Percentiles rank a stretch among this genome's conserved stretches.
Evolutionary conservation across 371 early-diverging fungal genomes (phyloP).

Genomic region (Mucor irregularis): DNA sequence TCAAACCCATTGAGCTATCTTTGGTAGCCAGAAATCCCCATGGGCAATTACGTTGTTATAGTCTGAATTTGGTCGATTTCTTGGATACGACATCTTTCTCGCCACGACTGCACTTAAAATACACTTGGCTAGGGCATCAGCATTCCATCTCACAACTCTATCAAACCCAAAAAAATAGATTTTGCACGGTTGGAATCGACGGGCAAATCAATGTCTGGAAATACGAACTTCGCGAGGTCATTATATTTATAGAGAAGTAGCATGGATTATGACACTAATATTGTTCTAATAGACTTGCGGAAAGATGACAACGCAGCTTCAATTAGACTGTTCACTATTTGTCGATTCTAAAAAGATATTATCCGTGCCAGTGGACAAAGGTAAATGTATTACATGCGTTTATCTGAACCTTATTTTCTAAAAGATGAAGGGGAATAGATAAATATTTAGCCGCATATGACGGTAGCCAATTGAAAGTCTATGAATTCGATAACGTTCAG

Average conservation of each 20-base stretch:
- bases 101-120: slow-evolving; percentile 59
- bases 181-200: slow-evolving; percentile 53
- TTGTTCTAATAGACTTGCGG: slow-evolving; percentile 21
- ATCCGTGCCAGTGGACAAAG: slow-evolving; percentile 35
- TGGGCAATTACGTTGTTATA: slow-evolving; percentile 68
- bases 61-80: slow-evolving; percentile 76
- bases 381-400: slow-evolving; percentile 10
- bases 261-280: too few relatives aligned
- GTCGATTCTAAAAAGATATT: slow-evolving; percentile 18
- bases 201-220: slow-evolving; percentile 65
- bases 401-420: too few relatives aligned
- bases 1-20: slow-evolving; percentile 70
- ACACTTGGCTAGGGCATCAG: slow-evolving; percentile 73
- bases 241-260: too few relatives aligned
- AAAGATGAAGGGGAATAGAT: slow-evolving; percentile 15
- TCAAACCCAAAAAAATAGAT: slow-evolving; percentile 47
- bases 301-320: slow-evolving; percentile 34
- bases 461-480: slow-evolving; percentile 29
- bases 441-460: slow-evolving; percentile 41
- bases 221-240: slow-evolving; percentile 43
- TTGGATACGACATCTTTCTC: slow-evolving; percentile 64
- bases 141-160: slow-evolving; percentile 38
- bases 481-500: slow-evolving; percentile 23
- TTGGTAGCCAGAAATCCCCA: slow-evolving; percentile 60
- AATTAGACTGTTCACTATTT: slow-evolving; percentile 29